Percentiles rank a stretch among this genome's conserved stretches.
Evolutionary conservation across 768 basidiomycete species (phyloP).

Genomic region (Xerocomus brunneocitrinus): DNA sequence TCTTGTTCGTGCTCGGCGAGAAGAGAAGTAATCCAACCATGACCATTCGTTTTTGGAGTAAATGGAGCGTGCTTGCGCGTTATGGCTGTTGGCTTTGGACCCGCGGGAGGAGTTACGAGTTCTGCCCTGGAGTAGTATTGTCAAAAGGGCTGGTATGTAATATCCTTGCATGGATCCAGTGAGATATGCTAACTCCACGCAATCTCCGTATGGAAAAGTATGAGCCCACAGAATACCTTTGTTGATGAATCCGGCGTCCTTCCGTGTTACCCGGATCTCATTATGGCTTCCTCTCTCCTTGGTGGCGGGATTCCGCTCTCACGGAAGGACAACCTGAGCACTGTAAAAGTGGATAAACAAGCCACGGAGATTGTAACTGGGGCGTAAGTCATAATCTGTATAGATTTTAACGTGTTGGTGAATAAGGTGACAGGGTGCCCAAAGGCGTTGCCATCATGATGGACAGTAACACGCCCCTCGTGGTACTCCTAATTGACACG

Average conservation of each 20-base stretch:
- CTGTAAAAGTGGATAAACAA: conserved; percentile 34
- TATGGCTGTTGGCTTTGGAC: conserved; percentile 35
- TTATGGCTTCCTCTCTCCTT: conserved; percentile 8
- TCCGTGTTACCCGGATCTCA: conserved; percentile 41
- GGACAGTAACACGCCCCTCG: conserved; percentile 39
- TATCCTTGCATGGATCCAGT: neutral
- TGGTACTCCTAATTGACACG: conserved; percentile 11
- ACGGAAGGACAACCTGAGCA: conserved; percentile 28
- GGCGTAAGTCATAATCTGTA: conserved; percentile 32
- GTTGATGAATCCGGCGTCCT: conserved; percentile 54
- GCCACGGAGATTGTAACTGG: conserved; percentile 60
- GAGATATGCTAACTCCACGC: neutral
- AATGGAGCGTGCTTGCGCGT: conserved; percentile 13
- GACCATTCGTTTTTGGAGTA: conserved; percentile 60
- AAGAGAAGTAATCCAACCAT: conserved; percentile 51
- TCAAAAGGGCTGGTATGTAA: conserved; percentile 23
- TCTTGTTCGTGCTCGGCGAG: neutral
- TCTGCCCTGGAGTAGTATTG: conserved; percentile 36
- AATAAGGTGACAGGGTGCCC: conserved; percentile 38
- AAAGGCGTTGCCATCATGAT: conserved; percentile 59
- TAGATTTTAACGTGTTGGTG: neutral
- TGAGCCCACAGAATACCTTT: conserved; percentile 64
- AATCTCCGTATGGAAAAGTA: conserved; percentile 44
- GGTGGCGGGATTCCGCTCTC: conserved; percentile 27
- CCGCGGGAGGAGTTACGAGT: conserved; percentile 39